These are phyloP conservation scores for Somion occarium DNA, from an alignment of 1,284 basidiomycete genomes.

Conservation along the genomic window DNA sequence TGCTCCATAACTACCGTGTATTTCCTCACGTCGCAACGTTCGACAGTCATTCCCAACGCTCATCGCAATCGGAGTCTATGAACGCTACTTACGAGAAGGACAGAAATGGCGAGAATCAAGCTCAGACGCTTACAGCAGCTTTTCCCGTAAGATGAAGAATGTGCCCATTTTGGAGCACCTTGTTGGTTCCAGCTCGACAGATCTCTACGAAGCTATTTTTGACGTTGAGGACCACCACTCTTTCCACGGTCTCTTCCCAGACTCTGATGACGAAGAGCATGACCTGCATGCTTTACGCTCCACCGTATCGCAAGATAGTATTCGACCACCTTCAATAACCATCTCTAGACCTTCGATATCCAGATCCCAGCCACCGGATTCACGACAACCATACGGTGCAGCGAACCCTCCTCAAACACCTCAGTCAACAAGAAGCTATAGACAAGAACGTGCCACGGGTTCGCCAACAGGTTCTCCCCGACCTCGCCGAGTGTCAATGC, in stretches of 20 bases:
- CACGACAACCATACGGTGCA: slow-evolving; percentile 11
- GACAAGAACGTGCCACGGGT: slow-evolving; percentile 4
- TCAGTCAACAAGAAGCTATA: slow-evolving; percentile 10
- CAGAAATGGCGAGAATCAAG: slow-evolving; percentile 45
- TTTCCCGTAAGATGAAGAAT: slow-evolving; percentile 66
- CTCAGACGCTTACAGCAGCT: slow-evolving; percentile 50
- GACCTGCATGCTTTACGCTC: slow-evolving; percentile 30
- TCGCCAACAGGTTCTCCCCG: slow-evolving; percentile 24
- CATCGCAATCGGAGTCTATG: slow-evolving; percentile 74
- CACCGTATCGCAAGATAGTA: slow-evolving; percentile 38
- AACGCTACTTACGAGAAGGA: slow-evolving; percentile 60
- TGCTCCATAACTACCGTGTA: slow-evolving; percentile 10
- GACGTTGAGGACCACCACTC: slow-evolving; percentile 50
- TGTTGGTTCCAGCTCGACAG: slow-evolving; percentile 57
- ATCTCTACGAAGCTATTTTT: slow-evolving; percentile 74
- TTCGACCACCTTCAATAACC: slow-evolving; percentile 18
- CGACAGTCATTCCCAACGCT: slow-evolving; percentile 75
- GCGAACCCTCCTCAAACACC: slow-evolving; percentile 13
- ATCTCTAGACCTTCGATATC: slow-evolving; percentile 4
- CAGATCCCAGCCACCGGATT: slow-evolving; percentile 6
- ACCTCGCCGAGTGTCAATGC: slow-evolving; percentile 14
- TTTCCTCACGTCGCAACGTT: neutral
- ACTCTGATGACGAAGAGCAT: slow-evolving; percentile 46
- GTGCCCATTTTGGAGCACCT: slow-evolving; percentile 71
- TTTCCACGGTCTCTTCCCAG: slow-evolving; percentile 38